These are phyloP conservation scores for Penicillium lagena DNA, from an alignment of 495 filamentous ascomycete species.

Conservation along the genomic window DNA sequence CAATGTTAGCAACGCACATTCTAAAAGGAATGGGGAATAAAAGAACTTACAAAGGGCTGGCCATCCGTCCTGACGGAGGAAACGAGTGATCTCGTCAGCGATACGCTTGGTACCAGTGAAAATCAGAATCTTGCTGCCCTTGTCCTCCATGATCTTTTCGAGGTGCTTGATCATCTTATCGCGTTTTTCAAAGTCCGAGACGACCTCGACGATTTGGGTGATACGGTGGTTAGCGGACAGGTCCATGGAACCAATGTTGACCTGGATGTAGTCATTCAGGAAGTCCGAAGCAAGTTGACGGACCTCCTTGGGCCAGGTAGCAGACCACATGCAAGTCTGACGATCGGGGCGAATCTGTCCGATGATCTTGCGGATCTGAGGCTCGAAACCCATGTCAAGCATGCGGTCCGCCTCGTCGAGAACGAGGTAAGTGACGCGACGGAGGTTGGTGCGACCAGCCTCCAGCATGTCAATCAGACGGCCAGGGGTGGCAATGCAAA, in stretches of 20 bases:
- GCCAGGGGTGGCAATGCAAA: slow-evolving; percentile 96
- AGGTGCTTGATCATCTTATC: slow-evolving; percentile 96
- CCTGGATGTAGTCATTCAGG: slow-evolving; percentile 94
- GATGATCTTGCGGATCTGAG: slow-evolving; percentile 97
- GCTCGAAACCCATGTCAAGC: slow-evolving; percentile 99
- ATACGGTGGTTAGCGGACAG: slow-evolving; percentile 98
- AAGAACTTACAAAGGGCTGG: slow-evolving; percentile 82
- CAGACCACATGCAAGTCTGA: slow-evolving; percentile 99
- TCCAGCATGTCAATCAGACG: slow-evolving; percentile 99
- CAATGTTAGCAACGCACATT: slow-evolving; percentile 36
- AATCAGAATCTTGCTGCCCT: slow-evolving; percentile 85
- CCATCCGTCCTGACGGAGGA: slow-evolving; percentile 98
- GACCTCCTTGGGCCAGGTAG: slow-evolving; percentile 99
- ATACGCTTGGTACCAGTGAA: slow-evolving; percentile 99
- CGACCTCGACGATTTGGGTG: slow-evolving; percentile 92
- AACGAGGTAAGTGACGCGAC: slow-evolving; percentile 95
- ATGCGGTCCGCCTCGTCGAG: slow-evolving; percentile 99
- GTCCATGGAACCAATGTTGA: slow-evolving; percentile 97
- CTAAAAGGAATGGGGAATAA: background rate
- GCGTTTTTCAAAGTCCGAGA: slow-evolving; percentile 94
- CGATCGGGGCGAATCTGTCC: slow-evolving; percentile 95
- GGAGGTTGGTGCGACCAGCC: slow-evolving; percentile 93
- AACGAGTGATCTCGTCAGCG: slow-evolving; percentile 96
- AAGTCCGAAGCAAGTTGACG: slow-evolving; percentile 93
- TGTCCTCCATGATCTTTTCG: slow-evolving; percentile 96